These are phyloP conservation scores for Umbelopsis sp. DNA, from an alignment of 371 early-diverging fungal species.

Conservation along the genomic window DNA sequence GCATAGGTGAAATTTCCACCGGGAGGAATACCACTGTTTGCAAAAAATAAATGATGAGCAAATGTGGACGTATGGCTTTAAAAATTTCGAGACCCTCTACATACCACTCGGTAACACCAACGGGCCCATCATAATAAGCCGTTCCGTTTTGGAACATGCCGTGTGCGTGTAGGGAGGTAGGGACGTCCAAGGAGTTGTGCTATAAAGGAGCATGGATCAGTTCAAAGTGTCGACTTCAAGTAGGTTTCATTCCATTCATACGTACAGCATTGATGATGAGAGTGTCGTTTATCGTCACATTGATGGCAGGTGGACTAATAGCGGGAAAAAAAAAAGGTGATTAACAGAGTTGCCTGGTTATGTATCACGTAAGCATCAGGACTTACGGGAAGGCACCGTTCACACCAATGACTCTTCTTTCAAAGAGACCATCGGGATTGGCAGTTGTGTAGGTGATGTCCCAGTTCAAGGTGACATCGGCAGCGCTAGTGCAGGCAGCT, in stretches of 20 bases:
- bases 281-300: constrained; percentile 56
- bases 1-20: constrained; percentile 63
- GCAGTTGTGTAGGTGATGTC: constrained; percentile 67
- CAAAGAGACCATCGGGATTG: constrained; percentile 67
- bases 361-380: too few species aligned
- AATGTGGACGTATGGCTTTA: constrained; percentile 23
- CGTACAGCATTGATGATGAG: constrained; percentile 61
- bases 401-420: constrained; percentile 74
- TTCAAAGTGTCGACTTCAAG: background rate
- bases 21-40: constrained; percentile 50
- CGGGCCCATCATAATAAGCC: constrained; percentile 65
- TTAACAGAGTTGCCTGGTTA: background rate
- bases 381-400: constrained; percentile 73
- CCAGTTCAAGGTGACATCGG: constrained; percentile 70
- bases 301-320: constrained; percentile 45
- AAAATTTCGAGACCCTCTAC: constrained; percentile 24
- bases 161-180: constrained; percentile 69
- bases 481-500: constrained; percentile 41
- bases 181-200: constrained; percentile 62
- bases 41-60: background rate
- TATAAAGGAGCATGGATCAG: constrained; percentile 19
- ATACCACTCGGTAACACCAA: constrained; percentile 65
- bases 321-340: background rate
- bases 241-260: background rate
- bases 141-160: constrained; percentile 71